Base-by-base conservation (phyloP, 441 rosid species). In the Hura crepitans region DNA sequence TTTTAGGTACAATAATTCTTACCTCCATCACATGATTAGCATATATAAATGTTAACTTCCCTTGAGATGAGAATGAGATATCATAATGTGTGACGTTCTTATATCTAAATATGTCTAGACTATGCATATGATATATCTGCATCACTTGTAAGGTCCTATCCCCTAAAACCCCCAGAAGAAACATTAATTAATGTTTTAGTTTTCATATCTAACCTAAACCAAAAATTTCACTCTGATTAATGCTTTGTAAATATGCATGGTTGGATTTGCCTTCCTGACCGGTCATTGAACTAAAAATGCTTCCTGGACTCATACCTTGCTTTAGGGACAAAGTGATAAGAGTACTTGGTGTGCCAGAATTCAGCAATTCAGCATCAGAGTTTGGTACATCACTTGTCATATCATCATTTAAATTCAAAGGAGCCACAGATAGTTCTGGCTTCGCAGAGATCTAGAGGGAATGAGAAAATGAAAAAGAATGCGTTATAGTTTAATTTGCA, bases 361-460 rank as follows among this genome's bases (percentile, higher is more conserved):
- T 83, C 0, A 66, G 67, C 75, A 79, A 62, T 23, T 82, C 89
- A 64, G 64, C 42, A 62, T 79, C 75, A 20, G 77, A 74, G 74
- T 81, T 83, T 57, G 81, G 80, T 22, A 75, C 75, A 77, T 84
- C 87, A 76, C 65, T 75, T 55, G 63, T 65, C 76, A 70, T 78
- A 62, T 68, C 83, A 62, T 79, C 83, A 33, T 85, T 84, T 53
- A 80, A 71, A 74, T 85, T 84, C 79, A 82, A 76, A 67, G 77
- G 74, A 72, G 77, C 75, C 31, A 63, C 70, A 28, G 80, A 37
- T 68, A 80, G 74, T 63, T 78, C 83, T 61, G 70, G 75, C 62
- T 76, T 72, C 68, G 73, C 77, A 61, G 77, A 74, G 50, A 74
- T 85, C 97, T 89, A 84, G 79, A 74, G 59, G 33, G 12, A 42